Conservation (phyloP, 352 stramenopile genomes). For the Phytopythium mirpurense region DNA sequence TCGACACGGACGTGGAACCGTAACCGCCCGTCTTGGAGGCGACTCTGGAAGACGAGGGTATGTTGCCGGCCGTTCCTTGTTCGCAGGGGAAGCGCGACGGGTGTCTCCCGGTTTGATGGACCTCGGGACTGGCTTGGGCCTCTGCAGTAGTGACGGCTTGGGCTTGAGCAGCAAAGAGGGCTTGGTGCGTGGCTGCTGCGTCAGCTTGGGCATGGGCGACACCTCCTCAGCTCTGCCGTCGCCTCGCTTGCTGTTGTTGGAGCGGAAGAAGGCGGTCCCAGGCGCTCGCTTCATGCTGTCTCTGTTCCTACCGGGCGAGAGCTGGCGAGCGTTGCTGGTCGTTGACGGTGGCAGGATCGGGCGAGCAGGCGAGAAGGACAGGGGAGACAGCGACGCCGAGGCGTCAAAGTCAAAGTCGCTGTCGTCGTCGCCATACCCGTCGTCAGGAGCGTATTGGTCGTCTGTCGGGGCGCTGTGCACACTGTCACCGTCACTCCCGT, state of each 20-base stretch:
- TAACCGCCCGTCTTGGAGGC: neutral
- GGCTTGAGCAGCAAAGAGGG: constrained; percentile 23
- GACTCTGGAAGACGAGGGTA: constrained; percentile 1
- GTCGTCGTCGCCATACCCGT: neutral
- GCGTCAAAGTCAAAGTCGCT: neutral
- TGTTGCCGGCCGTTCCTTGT: constrained; percentile 6
- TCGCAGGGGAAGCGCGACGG: neutral
- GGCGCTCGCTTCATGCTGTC: constrained; percentile 1
- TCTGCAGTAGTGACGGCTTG: constrained; percentile 19
- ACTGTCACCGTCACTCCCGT: constrained; percentile 11
- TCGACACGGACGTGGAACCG: neutral
- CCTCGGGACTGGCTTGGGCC: neutral
- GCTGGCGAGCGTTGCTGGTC: neutral
- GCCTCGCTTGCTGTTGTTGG: neutral
- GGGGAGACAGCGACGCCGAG: constrained; percentile 4
- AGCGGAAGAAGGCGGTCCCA: constrained; percentile 1
- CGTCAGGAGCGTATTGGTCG: neutral
- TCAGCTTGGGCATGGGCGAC: constrained; percentile 46
- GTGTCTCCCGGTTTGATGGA: neutral
- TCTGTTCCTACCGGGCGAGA: constrained; percentile 1
- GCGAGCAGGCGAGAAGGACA: neutral
- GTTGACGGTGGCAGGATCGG: neutral
- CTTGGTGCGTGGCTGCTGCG: constrained; percentile 32
- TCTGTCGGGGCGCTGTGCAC: neutral
- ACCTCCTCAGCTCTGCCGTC: constrained; percentile 8